A percentile compares a stretch with the other conserved stretches of the same genome.
Evolutionary conservation across 208 protist species (phyloP).

Genomic region (Wallacemonas sp.): DNA sequence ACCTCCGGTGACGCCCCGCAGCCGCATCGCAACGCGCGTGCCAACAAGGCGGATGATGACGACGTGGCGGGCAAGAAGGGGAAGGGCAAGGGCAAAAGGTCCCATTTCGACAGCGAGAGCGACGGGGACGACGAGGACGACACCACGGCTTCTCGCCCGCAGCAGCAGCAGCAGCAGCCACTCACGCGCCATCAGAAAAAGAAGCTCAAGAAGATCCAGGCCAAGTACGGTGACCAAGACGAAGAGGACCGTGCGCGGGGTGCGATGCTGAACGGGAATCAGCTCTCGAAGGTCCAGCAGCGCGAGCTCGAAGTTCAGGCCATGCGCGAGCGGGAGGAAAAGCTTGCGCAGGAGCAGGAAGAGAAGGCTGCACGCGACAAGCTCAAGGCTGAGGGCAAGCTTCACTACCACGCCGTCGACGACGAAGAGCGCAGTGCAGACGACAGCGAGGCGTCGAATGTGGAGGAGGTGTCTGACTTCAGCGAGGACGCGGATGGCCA

Average conservation of each 20-base stretch:
- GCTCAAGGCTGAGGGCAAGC: slow-evolving; percentile 3
- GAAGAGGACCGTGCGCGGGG: slow-evolving; percentile 63
- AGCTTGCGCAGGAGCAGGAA: slow-evolving; percentile 7
- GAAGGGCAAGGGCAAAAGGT: background rate
- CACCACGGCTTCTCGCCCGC: background rate
- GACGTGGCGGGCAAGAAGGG: background rate
- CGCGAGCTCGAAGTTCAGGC: slow-evolving; percentile 26
- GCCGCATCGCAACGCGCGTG: slow-evolving; percentile 19
- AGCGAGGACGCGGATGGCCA: slow-evolving; percentile 9
- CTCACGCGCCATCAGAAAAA: slow-evolving; percentile 62
- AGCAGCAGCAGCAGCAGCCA: slow-evolving; percentile 13
- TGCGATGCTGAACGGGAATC: slow-evolving; percentile 70
- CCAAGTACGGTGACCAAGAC: slow-evolving; percentile 84
- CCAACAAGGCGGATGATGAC: slow-evolving; percentile 2
- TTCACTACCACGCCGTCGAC: slow-evolving; percentile 18
- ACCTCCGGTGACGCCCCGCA: slow-evolving; percentile 1
- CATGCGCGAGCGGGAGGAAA: slow-evolving; percentile 19
- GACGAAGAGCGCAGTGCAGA: slow-evolving; percentile 20
- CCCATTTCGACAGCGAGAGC: background rate
- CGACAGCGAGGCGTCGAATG: slow-evolving; percentile 19
- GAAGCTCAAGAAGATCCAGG: slow-evolving; percentile 77
- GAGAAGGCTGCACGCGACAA: slow-evolving; percentile 15
- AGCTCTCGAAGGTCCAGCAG: slow-evolving; percentile 54
- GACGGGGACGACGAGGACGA: background rate
- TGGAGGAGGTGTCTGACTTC: slow-evolving; percentile 10